Evolutionary conservation across 108 stramenopile species (phyloP).

Genomic region (Cafeteria roenbergensis): DNA sequence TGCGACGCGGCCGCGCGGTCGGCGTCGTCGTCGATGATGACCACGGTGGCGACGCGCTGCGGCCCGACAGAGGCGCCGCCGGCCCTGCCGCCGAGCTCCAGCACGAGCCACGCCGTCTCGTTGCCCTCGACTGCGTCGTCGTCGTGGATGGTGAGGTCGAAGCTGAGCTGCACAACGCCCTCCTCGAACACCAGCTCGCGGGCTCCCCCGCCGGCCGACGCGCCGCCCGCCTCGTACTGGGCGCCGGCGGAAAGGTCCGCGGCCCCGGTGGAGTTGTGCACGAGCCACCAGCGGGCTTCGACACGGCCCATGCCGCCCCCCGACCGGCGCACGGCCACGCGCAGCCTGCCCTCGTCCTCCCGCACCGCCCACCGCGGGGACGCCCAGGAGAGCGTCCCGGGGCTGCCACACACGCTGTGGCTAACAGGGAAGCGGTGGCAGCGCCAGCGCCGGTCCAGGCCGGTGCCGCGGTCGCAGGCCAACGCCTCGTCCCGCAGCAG

Average conservation of each 20-base stretch:
- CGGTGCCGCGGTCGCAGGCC: too few species aligned
- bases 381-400: not conserved
- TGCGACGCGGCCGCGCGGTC: too few species aligned
- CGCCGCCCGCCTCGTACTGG: not conserved
- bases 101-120: not conserved
- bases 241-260: not conserved
- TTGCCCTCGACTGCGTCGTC: constrained; percentile 5
- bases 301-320: constrained; percentile 6
- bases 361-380: not conserved
- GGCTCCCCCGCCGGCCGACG: too few species aligned
- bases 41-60: not conserved
- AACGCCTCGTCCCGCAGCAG: too few species aligned
- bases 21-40: constrained; percentile 4
- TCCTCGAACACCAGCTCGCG: constrained; percentile 1
- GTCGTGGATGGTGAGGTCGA: constrained; percentile 1
- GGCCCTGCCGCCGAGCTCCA: not conserved
- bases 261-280: not conserved
- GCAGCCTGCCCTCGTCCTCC: not conserved
- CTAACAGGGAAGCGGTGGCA: too few species aligned
- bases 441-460: too few species aligned
- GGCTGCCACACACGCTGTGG: not conserved
- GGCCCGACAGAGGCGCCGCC: constrained; percentile 10
- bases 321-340: constrained; percentile 7
- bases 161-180: not conserved
- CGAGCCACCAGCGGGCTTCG: not conserved